Conservation (phyloP, 1,284 basidiomycete genomes). For the Ceratobasidium sp. region DNA sequence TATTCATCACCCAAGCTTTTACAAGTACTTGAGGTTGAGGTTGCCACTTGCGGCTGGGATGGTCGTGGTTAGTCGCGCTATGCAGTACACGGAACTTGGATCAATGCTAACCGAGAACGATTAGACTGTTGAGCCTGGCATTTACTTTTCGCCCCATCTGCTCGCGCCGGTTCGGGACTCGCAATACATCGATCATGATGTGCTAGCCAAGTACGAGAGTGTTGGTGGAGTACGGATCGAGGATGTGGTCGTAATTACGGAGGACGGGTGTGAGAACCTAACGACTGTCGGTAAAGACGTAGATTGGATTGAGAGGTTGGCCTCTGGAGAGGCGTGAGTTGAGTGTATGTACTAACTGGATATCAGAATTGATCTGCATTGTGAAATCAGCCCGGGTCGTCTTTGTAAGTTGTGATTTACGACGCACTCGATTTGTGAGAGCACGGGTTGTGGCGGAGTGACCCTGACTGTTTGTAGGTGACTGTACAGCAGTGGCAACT, state of each 20-base stretch:
- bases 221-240: slow-evolving; percentile 93
- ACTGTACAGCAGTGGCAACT: not conserved
- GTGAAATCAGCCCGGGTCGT: not conserved
- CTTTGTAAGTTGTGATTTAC: no score
- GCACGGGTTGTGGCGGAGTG: no score
- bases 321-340: slow-evolving; percentile 69
- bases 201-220: slow-evolving; percentile 77
- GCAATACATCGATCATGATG: slow-evolving; percentile 76
- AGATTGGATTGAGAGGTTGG: slow-evolving; percentile 82
- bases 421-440: no score
- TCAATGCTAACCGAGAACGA: slow-evolving; percentile 21
- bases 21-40: slow-evolving; percentile 81
- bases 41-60: slow-evolving; percentile 79
- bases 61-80: slow-evolving; percentile 77
- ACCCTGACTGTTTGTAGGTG: not conserved
- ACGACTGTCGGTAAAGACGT: slow-evolving; percentile 84
- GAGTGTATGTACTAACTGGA: not conserved
- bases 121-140: slow-evolving; percentile 89
- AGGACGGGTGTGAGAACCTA: slow-evolving; percentile 77
- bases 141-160: slow-evolving; percentile 86
- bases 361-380: not conserved
- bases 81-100: slow-evolving; percentile 45
- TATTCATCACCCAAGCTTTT: slow-evolving; percentile 71
- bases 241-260: slow-evolving; percentile 84
- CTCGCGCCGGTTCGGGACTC: slow-evolving; percentile 77